Base-by-base conservation (phyloP, 148 eudicot species). In the Silene conica region DNA sequence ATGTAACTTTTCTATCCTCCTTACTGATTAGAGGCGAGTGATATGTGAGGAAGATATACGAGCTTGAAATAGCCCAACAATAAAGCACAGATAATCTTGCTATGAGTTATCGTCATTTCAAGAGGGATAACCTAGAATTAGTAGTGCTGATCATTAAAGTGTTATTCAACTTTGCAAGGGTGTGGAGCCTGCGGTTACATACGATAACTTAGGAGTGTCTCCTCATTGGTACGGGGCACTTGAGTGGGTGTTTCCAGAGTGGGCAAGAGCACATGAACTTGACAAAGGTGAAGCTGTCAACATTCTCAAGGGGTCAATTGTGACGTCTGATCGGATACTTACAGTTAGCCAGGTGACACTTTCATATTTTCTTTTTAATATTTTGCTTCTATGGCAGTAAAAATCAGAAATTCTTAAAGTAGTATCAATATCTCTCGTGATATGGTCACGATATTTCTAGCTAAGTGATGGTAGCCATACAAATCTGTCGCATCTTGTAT, bases 211-310 rank as follows among this genome's bases (percentile, higher is more conserved):
- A 70, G 99, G 99, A 67, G 84, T 92, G 75, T 89, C 99, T 46
- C 79, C 87, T 12, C 94, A 92, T 19, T 92, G 99, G 99, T 96
- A 96, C 65, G 89, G 93, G 59, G 86, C 92, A 52, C 61, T 96
- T 31, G 99, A 85, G 71, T 96, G 99, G 97, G 87, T 96, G 69
- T 96, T 96, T 76, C 99, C 99, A 3, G 90, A 89, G 54, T 96
- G 99, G 99, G 97, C 99, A 63, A 85, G 99, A 83, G 86, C 92
- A 66, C 99, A 96, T 81, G 97, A 86, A 18, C 96, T 96, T 75
- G 99, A 92, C 80, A 91, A 90, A 74, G 99, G 97, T 76, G 90
- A 92, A 88, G 97, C 99, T 72, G 96, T 96, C 60, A 96, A 96
- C 83, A 79, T 90, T 74, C 81, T 96, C 66, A 96, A 96, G 83